These are phyloP conservation scores for Botryotinia narcissicola DNA, from an alignment of 2,329 filamentous ascomycete species.

Conservation along the genomic window DNA sequence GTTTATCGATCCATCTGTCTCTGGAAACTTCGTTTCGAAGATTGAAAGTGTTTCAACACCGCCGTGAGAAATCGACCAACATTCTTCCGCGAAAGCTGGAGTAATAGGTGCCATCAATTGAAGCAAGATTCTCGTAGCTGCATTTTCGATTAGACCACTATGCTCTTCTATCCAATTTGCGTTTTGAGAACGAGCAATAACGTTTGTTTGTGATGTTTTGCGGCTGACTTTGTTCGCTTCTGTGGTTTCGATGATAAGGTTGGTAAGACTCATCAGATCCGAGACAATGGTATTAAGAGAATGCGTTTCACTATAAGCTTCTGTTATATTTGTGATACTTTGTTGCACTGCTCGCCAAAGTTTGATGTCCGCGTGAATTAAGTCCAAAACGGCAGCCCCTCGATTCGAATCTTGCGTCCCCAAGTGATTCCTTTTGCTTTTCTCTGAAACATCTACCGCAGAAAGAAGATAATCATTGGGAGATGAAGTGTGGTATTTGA, in stretches of 20 bases:
- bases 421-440: background rate
- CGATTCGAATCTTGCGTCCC: background rate
- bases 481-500: background rate
- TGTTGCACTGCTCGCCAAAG: constrained; percentile 67
- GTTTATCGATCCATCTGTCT: constrained; percentile 49
- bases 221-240: constrained; percentile 26
- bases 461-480: constrained; percentile 1
- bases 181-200: background rate
- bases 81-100: constrained; percentile 78
- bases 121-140: constrained; percentile 50
- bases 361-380: constrained; percentile 24
- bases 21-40: constrained; percentile 57
- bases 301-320: constrained; percentile 68
- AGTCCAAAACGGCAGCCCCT: constrained; percentile 32
- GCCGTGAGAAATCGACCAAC: constrained; percentile 53
- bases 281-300: constrained; percentile 81
- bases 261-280: constrained; percentile 79
- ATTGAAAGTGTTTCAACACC: constrained; percentile 36
- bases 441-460: background rate
- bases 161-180: constrained; percentile 8
- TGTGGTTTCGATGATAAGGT: constrained; percentile 53
- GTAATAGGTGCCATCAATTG: constrained; percentile 76
- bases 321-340: constrained; percentile 64
- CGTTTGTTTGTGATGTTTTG: constrained; percentile 23
- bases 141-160: constrained; percentile 37